Evolutionary conservation across 148 eudicot species (phyloP).

Genomic region (Persicaria tinctoria): DNA sequence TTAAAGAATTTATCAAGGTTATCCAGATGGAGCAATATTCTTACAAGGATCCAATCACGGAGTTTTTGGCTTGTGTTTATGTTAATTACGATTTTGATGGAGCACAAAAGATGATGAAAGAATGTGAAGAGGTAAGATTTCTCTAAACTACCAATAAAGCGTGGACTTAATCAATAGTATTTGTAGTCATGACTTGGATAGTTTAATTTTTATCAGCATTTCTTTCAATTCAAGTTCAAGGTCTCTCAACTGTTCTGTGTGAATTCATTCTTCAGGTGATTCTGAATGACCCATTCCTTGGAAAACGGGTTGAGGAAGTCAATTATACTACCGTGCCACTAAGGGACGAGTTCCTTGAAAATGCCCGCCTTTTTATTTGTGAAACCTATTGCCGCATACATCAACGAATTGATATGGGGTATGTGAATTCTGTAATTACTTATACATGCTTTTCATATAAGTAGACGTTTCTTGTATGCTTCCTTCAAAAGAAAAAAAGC

Average conservation of each 20-base stretch:
- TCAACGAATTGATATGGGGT: conserved; percentile 95
- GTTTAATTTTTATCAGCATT: background rate
- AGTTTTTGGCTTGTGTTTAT: conserved; percentile 89
- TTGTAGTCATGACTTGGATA: background rate
- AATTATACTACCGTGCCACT: conserved; percentile 67
- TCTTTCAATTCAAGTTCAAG: conserved; percentile 1
- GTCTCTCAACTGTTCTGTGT: background rate
- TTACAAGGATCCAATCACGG: conserved; percentile 83
- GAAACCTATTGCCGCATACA: conserved; percentile 96
- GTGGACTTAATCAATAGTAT: background rate
- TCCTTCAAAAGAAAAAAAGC: background rate
- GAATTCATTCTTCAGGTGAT: conserved; percentile 44
- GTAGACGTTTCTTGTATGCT: background rate
- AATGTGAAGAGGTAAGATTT: conserved; percentile 79
- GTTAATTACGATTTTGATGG: conserved; percentile 95
- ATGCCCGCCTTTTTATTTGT: conserved; percentile 88
- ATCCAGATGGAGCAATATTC: conserved; percentile 86
- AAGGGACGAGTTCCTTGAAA: conserved; percentile 92
- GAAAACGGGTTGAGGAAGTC: conserved; percentile 82
- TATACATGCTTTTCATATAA: background rate
- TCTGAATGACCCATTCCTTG: conserved; percentile 95
- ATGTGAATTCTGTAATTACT: conserved; percentile 15
- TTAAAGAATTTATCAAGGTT: conserved; percentile 91
- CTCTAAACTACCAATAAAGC: background rate
- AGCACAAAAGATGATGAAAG: conserved; percentile 87